A percentile compares a stretch with the other conserved stretches of the same genome.
These are phyloP conservation scores for Kokia cookei DNA, from an alignment of 441 rosid genomes.

Conservation along the genomic window DNA sequence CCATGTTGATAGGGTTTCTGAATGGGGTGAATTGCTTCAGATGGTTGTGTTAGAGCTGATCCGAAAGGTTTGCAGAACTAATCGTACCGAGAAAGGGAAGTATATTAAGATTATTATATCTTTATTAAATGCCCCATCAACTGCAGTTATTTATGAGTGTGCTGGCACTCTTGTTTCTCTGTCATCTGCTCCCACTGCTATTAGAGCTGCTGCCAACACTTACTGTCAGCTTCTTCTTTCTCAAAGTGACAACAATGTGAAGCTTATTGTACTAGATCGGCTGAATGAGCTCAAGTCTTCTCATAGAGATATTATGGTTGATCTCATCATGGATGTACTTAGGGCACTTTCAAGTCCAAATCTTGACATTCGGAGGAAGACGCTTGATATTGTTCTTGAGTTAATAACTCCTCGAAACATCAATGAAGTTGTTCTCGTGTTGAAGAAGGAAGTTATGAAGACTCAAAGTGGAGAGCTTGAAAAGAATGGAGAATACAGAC, in stretches of 20 bases:
- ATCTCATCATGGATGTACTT: slow-evolving; percentile 85
- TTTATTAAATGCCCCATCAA: slow-evolving; percentile 74
- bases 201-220: slow-evolving; percentile 80
- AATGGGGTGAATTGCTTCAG: slow-evolving; percentile 90
- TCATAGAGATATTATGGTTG: slow-evolving; percentile 83
- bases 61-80: slow-evolving; percentile 80
- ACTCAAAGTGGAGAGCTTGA: slow-evolving; percentile 89
- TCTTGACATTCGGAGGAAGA: slow-evolving; percentile 77
- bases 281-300: slow-evolving; percentile 74
- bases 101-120: slow-evolving; percentile 83
- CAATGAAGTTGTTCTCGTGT: slow-evolving; percentile 63
- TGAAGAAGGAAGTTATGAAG: slow-evolving; percentile 95
- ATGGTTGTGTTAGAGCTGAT: slow-evolving; percentile 91
- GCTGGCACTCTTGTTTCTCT: slow-evolving; percentile 85
- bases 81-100: slow-evolving; percentile 73
- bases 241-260: slow-evolving; percentile 91
- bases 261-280: slow-evolving; percentile 85
- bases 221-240: slow-evolving; percentile 87
- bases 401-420: slow-evolving; percentile 73
- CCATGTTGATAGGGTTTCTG: slow-evolving; percentile 68
- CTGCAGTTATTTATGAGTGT: slow-evolving; percentile 86
- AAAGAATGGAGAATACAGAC: slow-evolving; percentile 88
- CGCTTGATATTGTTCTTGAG: slow-evolving; percentile 79
- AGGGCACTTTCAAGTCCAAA: slow-evolving; percentile 89
- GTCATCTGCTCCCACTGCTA: slow-evolving; percentile 89